A percentile compares a stretch with the other conserved stretches of the same genome.
phyloP scores from a whole-genome alignment of 768 basidiomycete species.

The Leccinellum albellum region DNA sequence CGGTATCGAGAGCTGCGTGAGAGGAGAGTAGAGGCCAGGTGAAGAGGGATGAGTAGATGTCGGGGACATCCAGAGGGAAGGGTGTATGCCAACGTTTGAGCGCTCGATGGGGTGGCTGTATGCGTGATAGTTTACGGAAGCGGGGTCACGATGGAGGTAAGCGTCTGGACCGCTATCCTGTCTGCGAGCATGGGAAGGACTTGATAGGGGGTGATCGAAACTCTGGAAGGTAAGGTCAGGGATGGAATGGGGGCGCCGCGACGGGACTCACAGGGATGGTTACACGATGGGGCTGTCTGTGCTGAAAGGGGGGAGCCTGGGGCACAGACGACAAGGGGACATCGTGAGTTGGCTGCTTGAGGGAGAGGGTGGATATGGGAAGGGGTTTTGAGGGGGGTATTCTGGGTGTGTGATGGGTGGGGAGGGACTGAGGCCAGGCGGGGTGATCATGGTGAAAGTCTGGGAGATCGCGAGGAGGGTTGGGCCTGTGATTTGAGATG shows the following conservation, averaged over 20 bases:
- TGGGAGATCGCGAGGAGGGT: conserved; percentile 13
- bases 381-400: conserved; percentile 29
- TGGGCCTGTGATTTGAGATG: conserved; percentile 16
- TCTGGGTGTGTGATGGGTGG: conserved; percentile 25
- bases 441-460: conserved; percentile 22
- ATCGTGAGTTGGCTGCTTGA: conserved; percentile 21
- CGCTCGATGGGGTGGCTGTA: conserved; percentile 42
- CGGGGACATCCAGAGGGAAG: conserved; percentile 85
- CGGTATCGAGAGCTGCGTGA: conserved; percentile 36
- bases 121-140: conserved; percentile 19
- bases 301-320: conserved; percentile 7
- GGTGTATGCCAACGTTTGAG: conserved; percentile 55
- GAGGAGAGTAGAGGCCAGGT: conserved; percentile 38
- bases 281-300: conserved; percentile 16
- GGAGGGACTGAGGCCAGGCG: conserved; percentile 26
- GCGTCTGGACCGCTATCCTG: conserved; percentile 11
- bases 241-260: neutral
- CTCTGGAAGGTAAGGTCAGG: conserved; percentile 12
- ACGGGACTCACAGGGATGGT: conserved; percentile 12
- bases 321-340: conserved; percentile 11
- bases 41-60: conserved; percentile 46
- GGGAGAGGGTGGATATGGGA: conserved; percentile 13
- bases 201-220: conserved; percentile 20
- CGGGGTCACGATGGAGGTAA: conserved; percentile 15
- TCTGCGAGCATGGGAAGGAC: conserved; percentile 7